phyloP scores from a whole-genome alignment of 1,284 basidiomycete species.

The Pholiota adiposa region DNA sequence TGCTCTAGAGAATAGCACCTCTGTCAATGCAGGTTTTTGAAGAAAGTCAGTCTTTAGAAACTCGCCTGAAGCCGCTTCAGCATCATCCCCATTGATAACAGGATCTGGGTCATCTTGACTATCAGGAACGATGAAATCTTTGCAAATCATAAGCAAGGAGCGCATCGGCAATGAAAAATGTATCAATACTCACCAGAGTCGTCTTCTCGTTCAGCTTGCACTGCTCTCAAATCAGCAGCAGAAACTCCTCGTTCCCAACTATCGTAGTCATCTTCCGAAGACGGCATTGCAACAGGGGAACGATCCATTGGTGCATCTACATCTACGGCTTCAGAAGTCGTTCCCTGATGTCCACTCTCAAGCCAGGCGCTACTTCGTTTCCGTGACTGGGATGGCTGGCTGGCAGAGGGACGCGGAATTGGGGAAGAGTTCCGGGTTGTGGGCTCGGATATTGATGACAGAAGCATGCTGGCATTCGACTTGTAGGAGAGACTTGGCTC shows the following conservation, averaged over 20 bases:
- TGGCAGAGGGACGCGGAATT: constrained; percentile 4
- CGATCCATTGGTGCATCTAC: background rate
- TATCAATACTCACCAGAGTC: constrained; percentile 6
- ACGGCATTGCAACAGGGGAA: background rate
- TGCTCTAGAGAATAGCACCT: too few species aligned
- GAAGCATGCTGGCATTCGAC: background rate
- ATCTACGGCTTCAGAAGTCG: background rate
- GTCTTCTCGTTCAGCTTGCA: constrained; percentile 6
- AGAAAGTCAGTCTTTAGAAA: background rate
- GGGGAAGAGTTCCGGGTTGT: constrained; percentile 13
- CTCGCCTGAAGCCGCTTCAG: constrained; percentile 3
- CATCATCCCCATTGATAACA: background rate
- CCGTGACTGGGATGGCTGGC: constrained; percentile 10
- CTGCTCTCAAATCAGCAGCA: constrained; percentile 14
- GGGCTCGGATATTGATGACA: constrained; percentile 15
- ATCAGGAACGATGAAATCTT: constrained; percentile 16
- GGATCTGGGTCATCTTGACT: constrained; percentile 10
- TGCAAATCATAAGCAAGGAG: background rate
- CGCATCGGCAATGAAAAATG: too few species aligned
- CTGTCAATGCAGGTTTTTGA: too few species aligned
- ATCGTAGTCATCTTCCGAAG: constrained; percentile 23
- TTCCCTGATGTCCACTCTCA: background rate
- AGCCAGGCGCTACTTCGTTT: constrained; percentile 11
- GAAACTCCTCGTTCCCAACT: constrained; percentile 24
- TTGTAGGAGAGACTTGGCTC: background rate